A percentile compares a stretch with the other conserved stretches of the same genome.
phyloP scores from a whole-genome alignment of 768 basidiomycete genomes.

The Kwoniella mangroviensis region DNA sequence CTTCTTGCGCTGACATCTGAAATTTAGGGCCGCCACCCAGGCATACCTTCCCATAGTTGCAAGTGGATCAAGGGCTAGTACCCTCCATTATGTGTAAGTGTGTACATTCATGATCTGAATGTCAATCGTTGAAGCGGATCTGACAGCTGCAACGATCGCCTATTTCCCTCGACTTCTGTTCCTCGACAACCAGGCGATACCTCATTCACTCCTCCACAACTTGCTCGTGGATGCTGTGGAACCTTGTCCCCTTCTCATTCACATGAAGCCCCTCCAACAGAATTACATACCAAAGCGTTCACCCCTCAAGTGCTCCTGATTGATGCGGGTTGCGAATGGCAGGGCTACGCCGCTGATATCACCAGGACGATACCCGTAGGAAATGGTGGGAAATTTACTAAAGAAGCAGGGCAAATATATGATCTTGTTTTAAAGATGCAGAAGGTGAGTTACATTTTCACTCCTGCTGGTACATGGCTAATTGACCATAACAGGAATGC shows the following conservation, averaged over 20 bases:
- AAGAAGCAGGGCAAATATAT: slow-evolving; percentile 80
- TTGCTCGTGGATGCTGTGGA: slow-evolving; percentile 52
- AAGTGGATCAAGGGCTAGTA: slow-evolving; percentile 80
- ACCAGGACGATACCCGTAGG: slow-evolving; percentile 67
- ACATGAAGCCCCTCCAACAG: slow-evolving; percentile 41
- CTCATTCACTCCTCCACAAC: slow-evolving; percentile 35
- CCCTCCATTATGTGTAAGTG: slow-evolving; percentile 73
- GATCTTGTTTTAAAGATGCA: slow-evolving; percentile 90
- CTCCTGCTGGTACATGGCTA: not conserved
- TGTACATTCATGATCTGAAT: not conserved
- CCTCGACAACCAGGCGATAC: slow-evolving; percentile 41
- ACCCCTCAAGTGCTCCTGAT: slow-evolving; percentile 73
- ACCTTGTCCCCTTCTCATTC: slow-evolving; percentile 38
- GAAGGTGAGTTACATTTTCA: slow-evolving; percentile 61
- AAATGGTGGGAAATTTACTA: slow-evolving; percentile 85
- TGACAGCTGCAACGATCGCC: slow-evolving; percentile 78
- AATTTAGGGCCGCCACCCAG: slow-evolving; percentile 70
- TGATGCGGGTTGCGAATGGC: slow-evolving; percentile 94
- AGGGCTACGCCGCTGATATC: slow-evolving; percentile 69
- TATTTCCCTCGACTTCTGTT: slow-evolving; percentile 48
- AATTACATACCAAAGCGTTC: slow-evolving; percentile 63
- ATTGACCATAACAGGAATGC: slow-evolving; percentile 62
- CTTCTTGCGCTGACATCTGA: not conserved
- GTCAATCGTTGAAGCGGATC: not conserved
- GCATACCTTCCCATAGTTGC: slow-evolving; percentile 94